Percentiles rank a stretch among this genome's conserved stretches.
Evolutionary conservation across 177 flowering plant species (phyloP).

Genomic region (Tripterygium wilfordii): DNA sequence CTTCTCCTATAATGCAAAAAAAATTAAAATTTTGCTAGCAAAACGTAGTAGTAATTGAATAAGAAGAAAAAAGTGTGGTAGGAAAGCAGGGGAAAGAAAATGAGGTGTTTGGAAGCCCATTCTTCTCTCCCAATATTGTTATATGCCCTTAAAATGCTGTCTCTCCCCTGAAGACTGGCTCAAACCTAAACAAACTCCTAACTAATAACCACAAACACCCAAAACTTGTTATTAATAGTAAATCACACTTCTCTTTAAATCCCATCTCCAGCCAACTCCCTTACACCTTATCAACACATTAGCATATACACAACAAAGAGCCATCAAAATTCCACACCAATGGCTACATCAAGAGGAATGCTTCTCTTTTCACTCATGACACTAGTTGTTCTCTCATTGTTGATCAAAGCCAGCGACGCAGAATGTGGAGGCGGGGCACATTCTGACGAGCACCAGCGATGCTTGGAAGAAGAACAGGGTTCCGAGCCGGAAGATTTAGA

Average conservation of each 20-base stretch:
- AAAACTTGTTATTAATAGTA: not conserved
- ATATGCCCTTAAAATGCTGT: too few relatives aligned
- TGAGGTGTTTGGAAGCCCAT: not conserved
- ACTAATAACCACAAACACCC: not conserved
- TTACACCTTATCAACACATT: not conserved
- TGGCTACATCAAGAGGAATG: slow-evolving; percentile 17
- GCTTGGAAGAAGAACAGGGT: not conserved
- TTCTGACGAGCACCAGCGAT: slow-evolving; percentile 1
- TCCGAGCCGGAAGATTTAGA: too few relatives aligned
- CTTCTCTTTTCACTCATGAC: slow-evolving; percentile 4
- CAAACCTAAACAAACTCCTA: slow-evolving; percentile 8
- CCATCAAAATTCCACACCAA: not conserved
- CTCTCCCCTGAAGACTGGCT: slow-evolving; percentile 20
- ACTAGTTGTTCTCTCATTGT: slow-evolving; percentile 1
- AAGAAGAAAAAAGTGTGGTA: too few relatives aligned
- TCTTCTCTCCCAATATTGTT: not conserved
- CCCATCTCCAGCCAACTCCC: not conserved
- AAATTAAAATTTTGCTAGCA: too few relatives aligned
- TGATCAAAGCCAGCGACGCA: slow-evolving; percentile 9
- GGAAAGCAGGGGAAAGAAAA: too few relatives aligned
- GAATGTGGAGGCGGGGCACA: not conserved
- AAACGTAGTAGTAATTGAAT: too few relatives aligned
- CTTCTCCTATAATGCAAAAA: too few relatives aligned
- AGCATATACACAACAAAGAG: not conserved
- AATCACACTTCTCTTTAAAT: slow-evolving; percentile 6